Evolutionary conservation across 345 rosid species (phyloP).

Genomic region (Acer yangbiense): DNA sequence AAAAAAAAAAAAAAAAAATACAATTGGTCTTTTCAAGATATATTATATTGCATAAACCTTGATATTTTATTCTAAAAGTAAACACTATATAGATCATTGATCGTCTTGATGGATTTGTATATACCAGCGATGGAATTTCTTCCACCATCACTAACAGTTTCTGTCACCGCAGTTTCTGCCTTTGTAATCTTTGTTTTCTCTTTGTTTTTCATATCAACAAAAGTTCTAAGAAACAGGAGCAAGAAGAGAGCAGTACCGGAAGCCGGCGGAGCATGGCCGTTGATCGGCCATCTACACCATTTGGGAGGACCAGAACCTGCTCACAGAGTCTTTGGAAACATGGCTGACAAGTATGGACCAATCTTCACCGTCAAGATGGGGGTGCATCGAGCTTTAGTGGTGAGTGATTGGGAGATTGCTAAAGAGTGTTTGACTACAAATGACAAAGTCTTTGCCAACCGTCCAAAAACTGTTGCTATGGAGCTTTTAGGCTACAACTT

Average conservation of each 20-base stretch:
- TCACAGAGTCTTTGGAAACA: conserved; percentile 25
- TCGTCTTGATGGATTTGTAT: too few species aligned
- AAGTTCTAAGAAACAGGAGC: background rate
- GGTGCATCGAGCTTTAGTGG: conserved; percentile 29
- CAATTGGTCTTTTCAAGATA: too few species aligned
- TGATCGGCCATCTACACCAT: conserved; percentile 47
- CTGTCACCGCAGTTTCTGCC: background rate
- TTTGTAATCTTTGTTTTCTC: background rate
- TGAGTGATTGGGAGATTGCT: conserved; percentile 30
- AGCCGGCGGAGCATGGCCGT: conserved; percentile 37
- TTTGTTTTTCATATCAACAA: background rate
- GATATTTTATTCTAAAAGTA: too few species aligned
- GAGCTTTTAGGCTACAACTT: conserved; percentile 29
- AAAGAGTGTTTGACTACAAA: conserved; percentile 40
- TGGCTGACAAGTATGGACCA: conserved; percentile 39
- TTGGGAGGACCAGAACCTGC: conserved; percentile 33
- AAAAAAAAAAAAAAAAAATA: too few species aligned
- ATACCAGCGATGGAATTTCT: background rate
- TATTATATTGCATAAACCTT: too few species aligned
- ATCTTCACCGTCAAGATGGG: conserved; percentile 42
- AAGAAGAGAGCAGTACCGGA: conserved; percentile 18
- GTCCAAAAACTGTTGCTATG: conserved; percentile 28
- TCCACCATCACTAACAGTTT: background rate
- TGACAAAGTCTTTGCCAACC: conserved; percentile 30
- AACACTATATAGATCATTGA: too few species aligned